phyloP scores from a whole-genome alignment of 2,329 filamentous ascomycete genomes.

The Talaromyces sp. region DNA sequence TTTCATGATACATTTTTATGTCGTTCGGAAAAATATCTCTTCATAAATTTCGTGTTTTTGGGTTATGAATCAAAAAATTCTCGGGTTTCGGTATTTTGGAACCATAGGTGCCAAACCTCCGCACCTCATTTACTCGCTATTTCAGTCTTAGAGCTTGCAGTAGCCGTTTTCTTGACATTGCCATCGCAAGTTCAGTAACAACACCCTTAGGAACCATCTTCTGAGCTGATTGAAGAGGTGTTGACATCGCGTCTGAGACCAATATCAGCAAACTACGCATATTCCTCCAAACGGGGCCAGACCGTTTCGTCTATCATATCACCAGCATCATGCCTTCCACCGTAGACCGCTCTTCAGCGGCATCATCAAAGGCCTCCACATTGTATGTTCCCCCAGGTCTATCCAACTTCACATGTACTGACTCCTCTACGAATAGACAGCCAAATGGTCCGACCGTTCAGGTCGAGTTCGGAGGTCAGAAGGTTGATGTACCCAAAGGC shows the following conservation, averaged over 20 bases:
- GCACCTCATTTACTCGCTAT: not conserved
- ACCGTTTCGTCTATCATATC: not conserved
- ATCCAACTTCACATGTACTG: not conserved
- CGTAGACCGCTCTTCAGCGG: not conserved
- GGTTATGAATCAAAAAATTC: not conserved
- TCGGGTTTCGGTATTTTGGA: not conserved
- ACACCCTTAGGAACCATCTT: not conserved
- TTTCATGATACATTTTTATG: not conserved
- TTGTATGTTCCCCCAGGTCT: not conserved
- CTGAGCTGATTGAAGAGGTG: not conserved
- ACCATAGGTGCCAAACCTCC: not conserved
- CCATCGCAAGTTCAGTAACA: not conserved
- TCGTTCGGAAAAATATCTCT: not conserved
- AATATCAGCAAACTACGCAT: not conserved
- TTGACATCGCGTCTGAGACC: not conserved
- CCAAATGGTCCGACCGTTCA: not conserved
- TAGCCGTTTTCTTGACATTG: not conserved
- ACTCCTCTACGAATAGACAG: not conserved
- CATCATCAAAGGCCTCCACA: not conserved
- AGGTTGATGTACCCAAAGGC: slow-evolving; percentile 8
- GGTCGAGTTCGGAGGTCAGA: slow-evolving; percentile 9
- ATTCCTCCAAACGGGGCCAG: not conserved
- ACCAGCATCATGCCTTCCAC: not conserved
- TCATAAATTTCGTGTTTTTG: not conserved
- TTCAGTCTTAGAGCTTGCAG: not conserved